These are phyloP conservation scores for Acacia melanoxylon DNA, from an alignment of 306 rosid species.

Conservation along the genomic window DNA sequence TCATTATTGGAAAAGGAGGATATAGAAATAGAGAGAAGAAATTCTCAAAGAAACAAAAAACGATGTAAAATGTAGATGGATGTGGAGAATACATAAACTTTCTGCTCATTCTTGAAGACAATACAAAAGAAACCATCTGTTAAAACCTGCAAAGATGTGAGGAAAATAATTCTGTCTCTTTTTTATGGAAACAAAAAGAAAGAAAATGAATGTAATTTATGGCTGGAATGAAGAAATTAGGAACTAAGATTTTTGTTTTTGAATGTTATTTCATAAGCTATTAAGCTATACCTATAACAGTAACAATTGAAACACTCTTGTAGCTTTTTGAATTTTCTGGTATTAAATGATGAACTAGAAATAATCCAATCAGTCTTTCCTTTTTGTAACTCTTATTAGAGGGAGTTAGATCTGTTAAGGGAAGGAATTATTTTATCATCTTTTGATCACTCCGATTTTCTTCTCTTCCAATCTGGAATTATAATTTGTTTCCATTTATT, in stretches of 20 bases:
- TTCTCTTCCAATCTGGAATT: neutral
- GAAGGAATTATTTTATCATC: neutral
- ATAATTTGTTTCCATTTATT: neutral
- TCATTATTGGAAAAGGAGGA: neutral
- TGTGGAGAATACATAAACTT: neutral
- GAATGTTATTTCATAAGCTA: neutral
- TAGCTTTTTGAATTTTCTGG: neutral
- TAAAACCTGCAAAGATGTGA: neutral
- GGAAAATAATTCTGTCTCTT: neutral
- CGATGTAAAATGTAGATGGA: neutral
- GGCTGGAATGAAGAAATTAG: neutral
- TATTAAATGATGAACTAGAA: neutral
- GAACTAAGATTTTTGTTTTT: neutral
- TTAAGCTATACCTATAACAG: neutral
- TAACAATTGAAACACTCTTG: neutral
- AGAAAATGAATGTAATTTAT: neutral
- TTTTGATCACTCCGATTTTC: neutral
- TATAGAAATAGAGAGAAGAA: neutral
- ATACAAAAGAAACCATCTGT: neutral
- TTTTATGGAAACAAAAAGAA: neutral
- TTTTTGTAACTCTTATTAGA: neutral
- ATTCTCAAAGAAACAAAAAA: neutral
- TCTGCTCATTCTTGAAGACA: neutral
- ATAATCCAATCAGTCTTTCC: constrained; percentile 1
- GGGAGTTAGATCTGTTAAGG: neutral